These are phyloP conservation scores for Fusarium sp. DNA, from an alignment of 2,329 filamentous ascomycete genomes.

Conservation along the genomic window DNA sequence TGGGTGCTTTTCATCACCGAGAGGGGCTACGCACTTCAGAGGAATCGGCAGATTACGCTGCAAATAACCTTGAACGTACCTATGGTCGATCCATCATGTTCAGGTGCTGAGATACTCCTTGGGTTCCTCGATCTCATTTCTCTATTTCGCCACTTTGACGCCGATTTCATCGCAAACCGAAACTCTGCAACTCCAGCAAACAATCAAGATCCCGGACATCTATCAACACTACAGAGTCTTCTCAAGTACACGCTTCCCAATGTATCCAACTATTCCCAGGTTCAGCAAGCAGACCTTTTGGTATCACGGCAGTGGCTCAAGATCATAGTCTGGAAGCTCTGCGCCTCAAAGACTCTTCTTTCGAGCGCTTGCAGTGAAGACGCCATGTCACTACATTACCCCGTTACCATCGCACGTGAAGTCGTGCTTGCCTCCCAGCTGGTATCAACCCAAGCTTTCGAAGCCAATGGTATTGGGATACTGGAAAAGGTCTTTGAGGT, in stretches of 20 bases:
- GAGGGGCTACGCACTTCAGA: slow-evolving; percentile 45
- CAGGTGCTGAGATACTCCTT: slow-evolving; percentile 42
- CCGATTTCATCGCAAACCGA: slow-evolving; percentile 43
- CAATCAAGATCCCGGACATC: neutral
- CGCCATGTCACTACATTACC: slow-evolving; percentile 42
- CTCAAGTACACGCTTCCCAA: slow-evolving; percentile 18
- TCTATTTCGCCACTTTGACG: slow-evolving; percentile 40
- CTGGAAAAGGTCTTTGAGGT: slow-evolving; percentile 50
- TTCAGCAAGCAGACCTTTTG: slow-evolving; percentile 41
- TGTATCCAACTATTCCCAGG: slow-evolving; percentile 18
- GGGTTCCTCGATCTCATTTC: slow-evolving; percentile 47
- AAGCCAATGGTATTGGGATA: slow-evolving; percentile 48
- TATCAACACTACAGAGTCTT: slow-evolving; percentile 17
- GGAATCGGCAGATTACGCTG: slow-evolving; percentile 44
- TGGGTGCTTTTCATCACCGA: slow-evolving; percentile 49
- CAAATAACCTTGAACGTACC: slow-evolving; percentile 40
- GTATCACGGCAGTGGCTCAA: slow-evolving; percentile 44
- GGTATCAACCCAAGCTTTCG: slow-evolving; percentile 41
- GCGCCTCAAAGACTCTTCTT: slow-evolving; percentile 35
- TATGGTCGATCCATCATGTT: neutral
- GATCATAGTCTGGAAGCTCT: slow-evolving; percentile 42
- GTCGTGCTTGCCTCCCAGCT: slow-evolving; percentile 33
- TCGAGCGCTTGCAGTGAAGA: slow-evolving; percentile 25
- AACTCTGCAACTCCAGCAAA: slow-evolving; percentile 29
- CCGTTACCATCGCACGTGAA: slow-evolving; percentile 39